Base-by-base conservation (phyloP, 2,329 filamentous ascomycete species). In the Escovopsis sp. region DNA sequence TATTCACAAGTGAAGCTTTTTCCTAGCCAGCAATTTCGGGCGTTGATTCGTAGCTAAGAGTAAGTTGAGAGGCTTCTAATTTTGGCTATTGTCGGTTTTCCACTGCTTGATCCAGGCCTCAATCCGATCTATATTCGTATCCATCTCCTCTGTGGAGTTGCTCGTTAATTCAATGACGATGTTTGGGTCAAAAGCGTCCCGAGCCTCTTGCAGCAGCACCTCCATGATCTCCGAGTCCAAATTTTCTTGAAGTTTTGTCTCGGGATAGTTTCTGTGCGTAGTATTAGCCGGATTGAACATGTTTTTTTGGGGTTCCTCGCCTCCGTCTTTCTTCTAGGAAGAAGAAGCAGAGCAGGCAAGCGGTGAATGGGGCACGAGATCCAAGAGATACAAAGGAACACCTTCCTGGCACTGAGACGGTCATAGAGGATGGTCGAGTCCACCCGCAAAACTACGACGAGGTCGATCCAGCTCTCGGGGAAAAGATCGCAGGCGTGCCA, bases 401-500 rank as follows among this genome's bases (percentile, higher is more conserved):
- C 28, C 11, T 9, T 9, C 28, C 28, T 32, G 36, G 75, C 74
- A 42, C 73, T 76, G 42, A 98, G 65, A 42, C 91, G 76, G 60
- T 98, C 91, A 58, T 91, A 96, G 3, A 94, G 72, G 12, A 82
- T 68, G 18, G 75, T 77, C 15, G 85, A 87, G 52, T 91, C 79
- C 43, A 84, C 85, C 38, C 91, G 73, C 48, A 98, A 63, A 43
- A 98, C 91, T 5, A 96, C 83, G 1, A 98, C 88, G 3, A 98
- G 73, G 59, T 98, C 91, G 56, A 98, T 82, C 85, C 88, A 93
- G 56, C 82, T 82, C 58, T 83, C 80, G 2, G 91, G 91, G 57
- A 96, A 96, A 19, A 96, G 66, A 55, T 96, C 91, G 66, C 89
- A 96, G 2, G 88, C 89, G 64, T 98, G 91, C 89, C 91, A 98